Evolutionary conservation across 1,284 basidiomycete genomes (phyloP).

Genomic region (Earliella scabrosa): DNA sequence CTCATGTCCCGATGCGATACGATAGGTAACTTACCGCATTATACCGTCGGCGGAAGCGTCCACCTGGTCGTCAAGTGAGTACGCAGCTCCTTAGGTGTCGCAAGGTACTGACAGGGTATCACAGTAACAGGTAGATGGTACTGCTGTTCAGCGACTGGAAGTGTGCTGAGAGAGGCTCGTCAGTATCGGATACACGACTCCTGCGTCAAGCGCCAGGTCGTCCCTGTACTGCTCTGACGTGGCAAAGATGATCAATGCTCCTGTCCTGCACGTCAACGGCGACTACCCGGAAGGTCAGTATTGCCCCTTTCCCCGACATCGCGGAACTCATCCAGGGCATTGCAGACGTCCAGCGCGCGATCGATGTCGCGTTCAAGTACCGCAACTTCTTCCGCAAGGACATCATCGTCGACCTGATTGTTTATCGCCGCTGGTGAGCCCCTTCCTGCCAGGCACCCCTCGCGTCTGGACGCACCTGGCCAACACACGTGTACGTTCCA

Average conservation of each 20-base stretch:
- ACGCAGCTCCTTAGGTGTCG: not conserved
- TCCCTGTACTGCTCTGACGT: constrained; percentile 89
- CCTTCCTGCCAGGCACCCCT: constrained; percentile 2
- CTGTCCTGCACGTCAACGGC: constrained; percentile 91
- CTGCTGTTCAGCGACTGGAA: no score
- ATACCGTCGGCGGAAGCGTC: constrained; percentile 86
- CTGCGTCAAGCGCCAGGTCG: constrained; percentile 80
- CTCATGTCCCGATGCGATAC: constrained; percentile 5
- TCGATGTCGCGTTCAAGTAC: constrained; percentile 84
- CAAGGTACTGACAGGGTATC: not conserved
- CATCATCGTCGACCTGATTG: constrained; percentile 86
- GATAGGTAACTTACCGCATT: constrained; percentile 83
- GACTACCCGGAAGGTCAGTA: constrained; percentile 82
- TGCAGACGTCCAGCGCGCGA: constrained; percentile 76
- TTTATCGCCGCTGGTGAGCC: constrained; percentile 80
- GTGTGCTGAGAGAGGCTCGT: no score
- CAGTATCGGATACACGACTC: constrained; percentile 91
- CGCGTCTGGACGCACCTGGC: not conserved
- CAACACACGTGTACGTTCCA: constrained; percentile 17
- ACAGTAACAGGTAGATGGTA: constrained; percentile 55
- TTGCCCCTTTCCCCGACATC: not conserved
- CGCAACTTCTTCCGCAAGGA: constrained; percentile 86
- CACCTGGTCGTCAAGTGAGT: constrained; percentile 91
- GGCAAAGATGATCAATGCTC: constrained; percentile 89
- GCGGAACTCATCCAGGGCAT: constrained; percentile 1